Evolutionary conservation across 257 asterid species (phyloP), one percentile per base, ranked within the genome.

Genomic region (Nicotiana undulata): DNA sequence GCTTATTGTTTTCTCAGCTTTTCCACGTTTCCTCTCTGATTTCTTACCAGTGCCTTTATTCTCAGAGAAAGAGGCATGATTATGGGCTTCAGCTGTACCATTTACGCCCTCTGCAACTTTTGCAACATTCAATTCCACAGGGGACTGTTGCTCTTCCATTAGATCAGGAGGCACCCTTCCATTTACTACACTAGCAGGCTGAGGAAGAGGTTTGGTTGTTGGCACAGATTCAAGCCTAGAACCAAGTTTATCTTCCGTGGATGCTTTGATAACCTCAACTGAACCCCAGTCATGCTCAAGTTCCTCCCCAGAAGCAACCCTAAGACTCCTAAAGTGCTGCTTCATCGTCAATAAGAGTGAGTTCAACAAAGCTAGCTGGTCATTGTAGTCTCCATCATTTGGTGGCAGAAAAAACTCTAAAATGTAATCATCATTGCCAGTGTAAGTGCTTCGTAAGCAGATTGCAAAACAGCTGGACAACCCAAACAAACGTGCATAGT

Each of bases 1-100:
- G 86, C 97, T 94, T 56, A 94, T 94, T 13, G 94, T 90, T 88
- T 91, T 93, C 90, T 94, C 97, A 0, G 97, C 98, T 86, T 94
- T 94, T 82, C 97, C 96, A 58, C 97, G 91, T 86, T 90, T 94
- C 81, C 92, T 93, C 86, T 91, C 97, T 0, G 91, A 84, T 83
- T 91, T 94, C 87, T 90, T 94, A 83, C 83, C 89, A 28, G 31
- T 70, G 37, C 85, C 90, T 76, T 91, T 90, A 51, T 76, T 75
- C 82, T 82, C 88, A 79, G 84, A 75, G 80, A 82, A 61, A 81
- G 90, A 24, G 18, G 75, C 83, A 56, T 52, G 86, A 86, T 85
- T 88, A 37, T 85, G 93, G 82, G 66, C 78, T 51, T 83, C 88
- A 82, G 83, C 75, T 76, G 85, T 82, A 61, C 87, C 86, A 65